Evolutionary conservation across 169 alveolate species (phyloP), one percentile per base, ranked within the genome.

Genomic region (Eimeria mitis): DNA sequence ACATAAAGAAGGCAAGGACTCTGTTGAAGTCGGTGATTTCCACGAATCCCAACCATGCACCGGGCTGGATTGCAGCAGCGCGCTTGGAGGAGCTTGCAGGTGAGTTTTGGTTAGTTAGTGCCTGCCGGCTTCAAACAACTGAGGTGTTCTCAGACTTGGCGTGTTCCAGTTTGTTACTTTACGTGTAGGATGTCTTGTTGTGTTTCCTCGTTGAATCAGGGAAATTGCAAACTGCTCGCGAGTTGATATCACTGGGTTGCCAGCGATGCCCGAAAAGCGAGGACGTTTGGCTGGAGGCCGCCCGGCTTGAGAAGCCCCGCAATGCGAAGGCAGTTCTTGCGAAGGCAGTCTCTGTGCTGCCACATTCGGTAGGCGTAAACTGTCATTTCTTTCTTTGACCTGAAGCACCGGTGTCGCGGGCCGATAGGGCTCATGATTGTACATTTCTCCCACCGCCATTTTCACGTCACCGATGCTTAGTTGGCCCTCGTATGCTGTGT

Each of bases 31-130:
- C 97, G 31, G 95, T 89, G 52, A 99, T 99, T 37, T 95, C 98
- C 59, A 98, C 99, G 49, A 99, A 99, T 96, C 99, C 99, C 9
- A 98, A 98, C 65, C 99, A 98, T 97, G 99, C 99, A 6, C 98
- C 99, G 40, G 99, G 99, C 40, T 99, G 99, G 99, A 99, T 99
- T 44, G 99, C 99, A 42, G 99, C 99, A 34, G 99, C 99, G 37
- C 98, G 99, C 61, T 96, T 99, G 91, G 99, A 99, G 96, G 99
- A 99, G 94, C 96, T 98, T 65, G 99, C 99, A 37, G 98, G 98
- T 59, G 65, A 47, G 31, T 79, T n/a, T 31, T 71, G 71, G 73
- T n/a, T 34, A 68, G 89, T 70, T 68, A 73, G 65, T 23, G n/a
- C 44, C 11, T 87, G 75, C 31, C 63, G 78, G 63, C 40, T 71